Evolutionary conservation across 306 rosid species (phyloP).

Genomic region (Cicer arietinum): DNA sequence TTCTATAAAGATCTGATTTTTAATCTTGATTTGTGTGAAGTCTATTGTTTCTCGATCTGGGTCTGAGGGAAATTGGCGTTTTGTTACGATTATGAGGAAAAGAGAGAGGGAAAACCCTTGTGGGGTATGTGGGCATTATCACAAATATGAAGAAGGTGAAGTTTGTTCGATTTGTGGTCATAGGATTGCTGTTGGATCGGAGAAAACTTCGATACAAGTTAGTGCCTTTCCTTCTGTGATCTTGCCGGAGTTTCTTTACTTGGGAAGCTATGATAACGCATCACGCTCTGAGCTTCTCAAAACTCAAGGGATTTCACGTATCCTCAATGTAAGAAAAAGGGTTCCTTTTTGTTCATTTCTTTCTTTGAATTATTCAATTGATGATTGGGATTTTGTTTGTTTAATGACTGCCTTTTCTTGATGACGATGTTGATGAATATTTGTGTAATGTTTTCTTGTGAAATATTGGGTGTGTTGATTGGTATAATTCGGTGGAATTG

Average conservation of each 20-base stretch:
- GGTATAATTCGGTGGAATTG: slow-evolving; percentile 14
- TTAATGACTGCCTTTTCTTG: slow-evolving; percentile 10
- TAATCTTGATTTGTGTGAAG: not conserved
- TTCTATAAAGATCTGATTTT: slow-evolving; percentile 29
- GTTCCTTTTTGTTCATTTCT: not conserved
- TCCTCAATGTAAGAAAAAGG: slow-evolving; percentile 72
- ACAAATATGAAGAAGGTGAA: slow-evolving; percentile 96
- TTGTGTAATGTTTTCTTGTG: slow-evolving; percentile 2
- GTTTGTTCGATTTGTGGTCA: slow-evolving; percentile 98
- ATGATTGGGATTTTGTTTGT: slow-evolving; percentile 18
- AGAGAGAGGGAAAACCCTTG: slow-evolving; percentile 99
- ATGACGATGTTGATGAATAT: slow-evolving; percentile 11
- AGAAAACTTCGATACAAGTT: slow-evolving; percentile 70
- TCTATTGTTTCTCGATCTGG: slow-evolving; percentile 49
- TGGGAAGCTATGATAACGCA: slow-evolving; percentile 98
- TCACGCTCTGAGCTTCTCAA: slow-evolving; percentile 96
- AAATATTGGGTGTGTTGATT: not conserved
- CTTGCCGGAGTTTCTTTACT: slow-evolving; percentile 85
- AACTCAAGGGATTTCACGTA: slow-evolving; percentile 93
- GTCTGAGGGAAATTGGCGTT: slow-evolving; percentile 40
- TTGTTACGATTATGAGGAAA: slow-evolving; percentile 71
- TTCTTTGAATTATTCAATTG: not conserved
- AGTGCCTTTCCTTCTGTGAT: slow-evolving; percentile 94
- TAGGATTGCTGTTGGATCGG: slow-evolving; percentile 76
- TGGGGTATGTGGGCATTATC: slow-evolving; percentile 97